Conservation (phyloP, 352 stramenopile genomes). For the Phytophthora sp. region DNA sequence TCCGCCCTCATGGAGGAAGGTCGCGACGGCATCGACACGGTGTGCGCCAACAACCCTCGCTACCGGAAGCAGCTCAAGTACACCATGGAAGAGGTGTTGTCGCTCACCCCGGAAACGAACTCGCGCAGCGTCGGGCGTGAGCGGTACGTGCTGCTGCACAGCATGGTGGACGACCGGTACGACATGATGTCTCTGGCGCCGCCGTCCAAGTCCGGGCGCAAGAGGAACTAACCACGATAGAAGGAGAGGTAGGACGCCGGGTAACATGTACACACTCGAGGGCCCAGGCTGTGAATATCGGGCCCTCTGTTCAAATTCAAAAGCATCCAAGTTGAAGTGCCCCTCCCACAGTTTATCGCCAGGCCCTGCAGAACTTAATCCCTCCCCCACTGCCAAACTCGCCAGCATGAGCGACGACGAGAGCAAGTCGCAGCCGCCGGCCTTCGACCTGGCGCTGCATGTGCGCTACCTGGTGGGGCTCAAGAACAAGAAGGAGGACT, state of each 20-base stretch:
- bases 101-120: conserved; percentile 48
- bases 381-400: not conserved
- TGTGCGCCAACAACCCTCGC: conserved; percentile 61
- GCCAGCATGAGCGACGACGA: conserved; percentile 24
- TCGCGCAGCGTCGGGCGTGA: conserved; percentile 56
- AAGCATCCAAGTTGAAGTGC: conserved; percentile 18
- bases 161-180: conserved; percentile 85
- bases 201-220: conserved; percentile 46
- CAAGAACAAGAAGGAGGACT: conserved; percentile 89
- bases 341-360: not conserved
- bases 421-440: conserved; percentile 29
- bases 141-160: conserved; percentile 84
- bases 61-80: conserved; percentile 88
- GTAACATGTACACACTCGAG: not conserved
- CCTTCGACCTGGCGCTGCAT: conserved; percentile 74
- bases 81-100: conserved; percentile 77
- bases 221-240: conserved; percentile 19
- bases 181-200: conserved; percentile 84
- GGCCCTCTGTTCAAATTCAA: too few species aligned
- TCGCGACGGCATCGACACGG: conserved; percentile 53
- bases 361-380: not conserved
- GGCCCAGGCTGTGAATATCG: conserved; percentile 1
- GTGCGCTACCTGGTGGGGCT: conserved; percentile 81
- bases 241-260: not conserved
- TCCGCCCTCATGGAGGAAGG: conserved; percentile 82